Evolutionary conservation across 2,329 filamentous ascomycete species (phyloP), one percentile per base, ranked within the genome.

Genomic region (Penicillium sp.): DNA sequence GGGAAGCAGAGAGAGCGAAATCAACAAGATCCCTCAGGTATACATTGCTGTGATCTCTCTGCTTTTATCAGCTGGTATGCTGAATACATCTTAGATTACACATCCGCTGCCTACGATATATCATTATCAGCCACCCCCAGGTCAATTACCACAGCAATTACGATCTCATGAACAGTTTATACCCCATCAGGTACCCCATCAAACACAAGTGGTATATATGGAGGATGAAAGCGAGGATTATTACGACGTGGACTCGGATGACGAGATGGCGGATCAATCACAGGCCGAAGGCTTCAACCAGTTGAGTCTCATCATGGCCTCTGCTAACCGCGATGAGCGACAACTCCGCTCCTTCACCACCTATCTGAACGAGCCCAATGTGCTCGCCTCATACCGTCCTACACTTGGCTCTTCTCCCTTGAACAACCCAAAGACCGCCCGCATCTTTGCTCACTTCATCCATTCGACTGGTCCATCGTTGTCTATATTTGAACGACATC

Each of bases 371-470:
- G 77, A 80, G 53, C 71, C 75, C 1, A 77, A 79, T 51, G 64
- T 79, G 10, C 77, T 91, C 43, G 80, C 85, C 14, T 85, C 82
- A 2, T 91, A 92, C 64, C 80, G 81, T 38, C 87, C 88, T 5
- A 84, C 84, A 1, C 81, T 84, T 4, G 75, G 81, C 22, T 84
- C 84, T 31, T 88, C 87, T 37, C 92, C 94, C 31, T 77, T 97
- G 28, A 89, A 87, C 63, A 91, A 97, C 61, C 83, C 85, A 3
- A 87, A 88, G 60, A 93, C 90, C 11, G 88, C 90, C 14, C 83
- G 87, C 30, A 86, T 96, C 7, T 97, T 97, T 71, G 88, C 88
- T 71, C 91, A 97, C 73, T 97, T 97, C 71, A 86, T 97, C 44
- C 88, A 91, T 63, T 88, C 94, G 7, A 96, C 91, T 2, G 92